Conservation (phyloP, 768 basidiomycete species). For the Obba rivulosa region DNA sequence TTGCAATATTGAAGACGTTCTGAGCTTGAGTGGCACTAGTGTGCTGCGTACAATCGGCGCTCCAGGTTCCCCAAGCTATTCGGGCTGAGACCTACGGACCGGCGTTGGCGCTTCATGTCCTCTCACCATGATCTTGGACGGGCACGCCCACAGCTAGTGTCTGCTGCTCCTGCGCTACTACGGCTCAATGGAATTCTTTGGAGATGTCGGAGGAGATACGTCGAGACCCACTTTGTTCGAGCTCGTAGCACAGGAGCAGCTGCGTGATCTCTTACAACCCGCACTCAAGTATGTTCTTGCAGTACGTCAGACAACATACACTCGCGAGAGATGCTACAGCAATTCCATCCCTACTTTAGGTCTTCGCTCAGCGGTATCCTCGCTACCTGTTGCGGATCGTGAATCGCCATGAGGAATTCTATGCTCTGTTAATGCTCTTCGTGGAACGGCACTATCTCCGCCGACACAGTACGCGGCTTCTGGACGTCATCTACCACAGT, state of each 20-base stretch:
- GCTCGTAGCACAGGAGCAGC: conserved; percentile 89
- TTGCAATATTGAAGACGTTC: no score
- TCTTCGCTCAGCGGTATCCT: conserved; percentile 92
- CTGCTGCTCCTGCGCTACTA: no score
- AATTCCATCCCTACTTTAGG: conserved; percentile 38
- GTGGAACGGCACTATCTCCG: conserved; percentile 89
- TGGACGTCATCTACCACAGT: not conserved
- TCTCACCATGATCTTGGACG: not conserved
- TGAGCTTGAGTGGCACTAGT: no score
- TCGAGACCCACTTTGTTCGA: conserved; percentile 85
- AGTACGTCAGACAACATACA: conserved; percentile 40
- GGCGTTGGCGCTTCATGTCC: not conserved
- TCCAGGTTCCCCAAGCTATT: not conserved
- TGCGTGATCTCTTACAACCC: conserved; percentile 87
- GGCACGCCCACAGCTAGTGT: not conserved
- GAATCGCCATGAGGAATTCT: conserved; percentile 96
- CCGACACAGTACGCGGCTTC: conserved; percentile 60
- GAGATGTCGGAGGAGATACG: conserved; percentile 66
- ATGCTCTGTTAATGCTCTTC: conserved; percentile 80
- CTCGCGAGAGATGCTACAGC: not conserved
- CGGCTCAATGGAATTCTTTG: conserved; percentile 82
- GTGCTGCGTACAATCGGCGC: not conserved
- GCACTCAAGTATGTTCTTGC: conserved; percentile 91
- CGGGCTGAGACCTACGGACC: no score
- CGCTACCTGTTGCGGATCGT: conserved; percentile 87